Base-by-base conservation (phyloP, 2,329 filamentous ascomycete species). In the Chaetomium sp. region DNA sequence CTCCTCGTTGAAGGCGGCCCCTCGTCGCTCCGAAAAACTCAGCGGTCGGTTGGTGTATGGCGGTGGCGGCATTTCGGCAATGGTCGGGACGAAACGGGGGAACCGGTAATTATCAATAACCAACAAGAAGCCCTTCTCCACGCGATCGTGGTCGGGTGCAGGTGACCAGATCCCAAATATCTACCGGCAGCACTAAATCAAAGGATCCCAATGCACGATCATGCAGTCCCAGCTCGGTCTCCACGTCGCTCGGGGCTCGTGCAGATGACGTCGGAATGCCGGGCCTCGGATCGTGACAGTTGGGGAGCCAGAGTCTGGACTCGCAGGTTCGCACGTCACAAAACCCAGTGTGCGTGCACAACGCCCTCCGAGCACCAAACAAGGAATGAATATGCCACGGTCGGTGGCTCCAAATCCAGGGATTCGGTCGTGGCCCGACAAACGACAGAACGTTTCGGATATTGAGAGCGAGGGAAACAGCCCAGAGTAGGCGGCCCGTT, bases 1-100 rank as follows among this genome's bases (percentile, higher is more conserved):
- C 51, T 84, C 82, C 56, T 85, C 82, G 66, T 68, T 70, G 59
- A 81, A 74, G 56, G 76, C 70, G 64, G 80, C 85, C 57, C 80
- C 80, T 69, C 82, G 76, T 65, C 82, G 73, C 66, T 82, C 81
- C 7, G 82, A 83, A 64, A 86, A 80, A 69, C 82, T 82, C 61
- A 81, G 71, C 38, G 81, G 77, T 65, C 75, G 74, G 51, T 70
- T 67, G 60, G 77, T 27, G 19, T 27, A 27, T 27, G 19, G 19
- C 19, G 19, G 78, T 44, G 70, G 69, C 55, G 71, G 68, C 76
- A 78, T 78, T 33, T 52, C 54, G 53, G 12, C 9, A 11, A 35
- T 44, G 33, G 9, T 36, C 19, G 82, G 34, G 81, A 79, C 1
- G 41, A 59, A 81, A 8, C 46, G 46, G 40, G 36, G 12, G 33